These are phyloP conservation scores for Schwanniomyces vanrijiae DNA, from an alignment of 805 yeast species.

Conservation along the genomic window DNA sequence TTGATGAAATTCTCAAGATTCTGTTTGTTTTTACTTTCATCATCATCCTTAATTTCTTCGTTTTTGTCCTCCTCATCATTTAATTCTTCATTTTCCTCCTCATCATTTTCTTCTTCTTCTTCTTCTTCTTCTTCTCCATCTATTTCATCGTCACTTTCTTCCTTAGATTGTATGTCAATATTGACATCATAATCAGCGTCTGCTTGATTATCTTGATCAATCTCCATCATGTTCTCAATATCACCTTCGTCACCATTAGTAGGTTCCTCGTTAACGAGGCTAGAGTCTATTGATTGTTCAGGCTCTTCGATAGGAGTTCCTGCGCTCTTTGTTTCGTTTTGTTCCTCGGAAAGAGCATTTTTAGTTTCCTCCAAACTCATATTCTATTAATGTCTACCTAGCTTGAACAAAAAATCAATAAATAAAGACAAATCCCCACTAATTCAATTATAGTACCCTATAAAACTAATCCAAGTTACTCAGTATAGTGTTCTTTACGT, in stretches of 20 bases:
- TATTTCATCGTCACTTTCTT: background rate
- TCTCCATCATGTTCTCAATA: background rate
- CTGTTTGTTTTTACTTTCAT: background rate
- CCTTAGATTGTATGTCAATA: background rate
- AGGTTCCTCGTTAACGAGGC: background rate
- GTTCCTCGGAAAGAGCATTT: background rate
- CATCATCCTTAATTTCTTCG: background rate
- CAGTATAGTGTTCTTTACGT: background rate
- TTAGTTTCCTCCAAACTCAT: background rate
- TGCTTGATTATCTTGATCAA: background rate
- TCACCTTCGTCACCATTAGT: conserved; percentile 1
- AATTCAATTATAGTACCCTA: background rate
- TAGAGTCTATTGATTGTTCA: background rate
- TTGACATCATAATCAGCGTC: background rate
- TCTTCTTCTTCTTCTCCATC: background rate
- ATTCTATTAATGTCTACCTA: background rate
- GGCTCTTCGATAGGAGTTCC: background rate
- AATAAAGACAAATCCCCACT: background rate
- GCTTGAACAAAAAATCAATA: background rate
- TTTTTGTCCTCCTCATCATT: background rate
- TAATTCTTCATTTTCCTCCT: background rate
- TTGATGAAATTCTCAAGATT: background rate
- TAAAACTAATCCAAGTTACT: background rate
- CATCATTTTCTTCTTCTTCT: background rate
- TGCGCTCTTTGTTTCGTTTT: background rate